Percentiles rank a stretch among this genome's conserved stretches.
phyloP scores from a whole-genome alignment of 176 grass and related monocot genomes.

The Bothriochloa decipiens region DNA sequence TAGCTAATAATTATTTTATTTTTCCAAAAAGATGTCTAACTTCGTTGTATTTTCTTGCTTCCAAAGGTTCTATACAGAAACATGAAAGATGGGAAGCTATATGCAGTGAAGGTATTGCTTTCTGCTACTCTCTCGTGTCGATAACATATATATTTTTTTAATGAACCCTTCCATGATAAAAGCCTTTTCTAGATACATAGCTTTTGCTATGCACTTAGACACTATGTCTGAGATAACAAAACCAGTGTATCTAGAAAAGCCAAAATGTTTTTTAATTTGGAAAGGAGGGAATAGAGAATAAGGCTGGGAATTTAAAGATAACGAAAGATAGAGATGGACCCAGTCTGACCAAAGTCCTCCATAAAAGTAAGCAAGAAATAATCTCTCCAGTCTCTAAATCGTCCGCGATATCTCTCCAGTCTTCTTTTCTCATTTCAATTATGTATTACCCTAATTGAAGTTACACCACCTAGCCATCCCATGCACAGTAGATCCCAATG shows the following conservation, averaged over 20 bases:
- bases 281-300: no score
- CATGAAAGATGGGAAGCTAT: constrained; percentile 69
- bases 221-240: no score
- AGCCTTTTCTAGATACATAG: no score
- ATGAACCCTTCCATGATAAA: background rate
- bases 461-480: background rate
- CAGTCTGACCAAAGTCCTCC: background rate
- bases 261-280: no score
- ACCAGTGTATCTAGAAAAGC: no score
- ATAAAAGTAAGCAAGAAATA: background rate
- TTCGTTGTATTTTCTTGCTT: background rate
- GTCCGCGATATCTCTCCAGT: background rate
- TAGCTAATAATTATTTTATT: constrained; percentile 11
- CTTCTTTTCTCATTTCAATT: background rate
- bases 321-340: background rate
- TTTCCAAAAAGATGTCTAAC: constrained; percentile 10
- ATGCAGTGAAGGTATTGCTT: constrained; percentile 81
- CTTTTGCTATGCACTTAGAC: no score
- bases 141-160: constrained; percentile 6
- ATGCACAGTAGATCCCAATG: background rate
- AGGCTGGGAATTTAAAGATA: background rate
- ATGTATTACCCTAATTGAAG: background rate
- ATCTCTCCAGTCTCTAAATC: background rate
- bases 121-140: constrained; percentile 16
- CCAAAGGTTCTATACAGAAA: constrained; percentile 74